Evolutionary conservation across 1,284 basidiomycete species (phyloP).

Genomic region (Sporisorium iseilematis-ciliati): DNA sequence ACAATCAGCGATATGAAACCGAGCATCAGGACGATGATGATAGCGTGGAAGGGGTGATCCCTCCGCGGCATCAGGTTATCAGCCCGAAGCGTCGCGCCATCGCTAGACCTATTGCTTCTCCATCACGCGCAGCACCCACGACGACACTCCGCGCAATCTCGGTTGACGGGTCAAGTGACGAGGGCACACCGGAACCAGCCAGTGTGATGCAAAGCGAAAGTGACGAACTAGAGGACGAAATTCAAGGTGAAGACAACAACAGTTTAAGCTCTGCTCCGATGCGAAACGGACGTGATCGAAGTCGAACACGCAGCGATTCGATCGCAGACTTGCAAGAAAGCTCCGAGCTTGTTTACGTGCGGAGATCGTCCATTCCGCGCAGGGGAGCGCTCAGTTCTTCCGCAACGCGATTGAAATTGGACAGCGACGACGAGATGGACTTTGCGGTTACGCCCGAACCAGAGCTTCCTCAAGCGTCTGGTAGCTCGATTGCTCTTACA

Average conservation of each 20-base stretch:
- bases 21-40: conserved; percentile 9
- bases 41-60: not conserved
- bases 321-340: not conserved
- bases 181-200: conserved; percentile 3
- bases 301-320: conserved; percentile 15
- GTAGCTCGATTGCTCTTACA: conserved; percentile 8
- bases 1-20: conserved; percentile 22
- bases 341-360: conserved; percentile 9
- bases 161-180: conserved; percentile 7
- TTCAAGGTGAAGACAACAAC: conserved; percentile 6
- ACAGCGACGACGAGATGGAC: conserved; percentile 29
- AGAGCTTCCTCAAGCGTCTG: conserved; percentile 11
- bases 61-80: not conserved
- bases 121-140: not conserved
- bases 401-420: conserved; percentile 7
- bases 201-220: conserved; percentile 1
- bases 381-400: conserved; percentile 26
- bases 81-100: not conserved
- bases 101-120: not conserved
- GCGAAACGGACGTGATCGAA: not conserved
- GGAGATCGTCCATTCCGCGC: conserved; percentile 9
- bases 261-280: not conserved
- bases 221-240: conserved; percentile 16
- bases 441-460: not conserved
- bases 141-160: not conserved